These are phyloP conservation scores for Auriscalpium vulgare DNA, from an alignment of 768 basidiomycete genomes.

Conservation along the genomic window DNA sequence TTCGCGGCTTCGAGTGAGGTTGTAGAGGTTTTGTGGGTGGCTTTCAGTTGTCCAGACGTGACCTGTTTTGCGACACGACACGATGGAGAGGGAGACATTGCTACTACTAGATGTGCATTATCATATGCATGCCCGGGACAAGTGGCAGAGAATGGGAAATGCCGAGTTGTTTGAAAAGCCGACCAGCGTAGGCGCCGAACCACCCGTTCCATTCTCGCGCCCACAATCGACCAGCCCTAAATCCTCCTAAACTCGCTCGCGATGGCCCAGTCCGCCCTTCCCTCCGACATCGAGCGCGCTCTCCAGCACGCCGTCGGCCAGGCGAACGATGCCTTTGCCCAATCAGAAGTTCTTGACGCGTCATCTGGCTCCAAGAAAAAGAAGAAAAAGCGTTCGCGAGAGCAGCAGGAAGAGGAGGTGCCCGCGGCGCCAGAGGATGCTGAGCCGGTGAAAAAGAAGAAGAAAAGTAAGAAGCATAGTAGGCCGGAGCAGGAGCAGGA, in stretches of 20 bases:
- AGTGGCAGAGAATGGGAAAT: too few relatives aligned
- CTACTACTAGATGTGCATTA: too few relatives aligned
- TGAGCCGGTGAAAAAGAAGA: slow-evolving; percentile 21
- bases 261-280: slow-evolving; percentile 17
- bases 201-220: too few relatives aligned
- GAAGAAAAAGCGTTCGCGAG: slow-evolving; percentile 28
- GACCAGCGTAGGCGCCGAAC: too few relatives aligned
- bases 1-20: too few relatives aligned
- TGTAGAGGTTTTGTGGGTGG: too few relatives aligned
- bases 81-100: too few relatives aligned
- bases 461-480: slow-evolving; percentile 25
- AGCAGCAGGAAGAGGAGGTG: slow-evolving; percentile 15
- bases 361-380: slow-evolving; percentile 15
- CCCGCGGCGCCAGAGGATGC: slow-evolving; percentile 3
- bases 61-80: too few relatives aligned
- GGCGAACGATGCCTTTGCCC: slow-evolving; percentile 32
- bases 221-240: not conserved
- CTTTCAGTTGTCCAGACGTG: too few relatives aligned
- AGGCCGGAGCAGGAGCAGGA: not conserved
- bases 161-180: too few relatives aligned
- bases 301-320: slow-evolving; percentile 42
- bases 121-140: too few relatives aligned
- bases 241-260: slow-evolving; percentile 1
- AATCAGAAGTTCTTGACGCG: slow-evolving; percentile 16
- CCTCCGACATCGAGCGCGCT: slow-evolving; percentile 41